Evolutionary conservation across 345 rosid genomes (phyloP).

Genomic region (Noccaea caerulescens): DNA sequence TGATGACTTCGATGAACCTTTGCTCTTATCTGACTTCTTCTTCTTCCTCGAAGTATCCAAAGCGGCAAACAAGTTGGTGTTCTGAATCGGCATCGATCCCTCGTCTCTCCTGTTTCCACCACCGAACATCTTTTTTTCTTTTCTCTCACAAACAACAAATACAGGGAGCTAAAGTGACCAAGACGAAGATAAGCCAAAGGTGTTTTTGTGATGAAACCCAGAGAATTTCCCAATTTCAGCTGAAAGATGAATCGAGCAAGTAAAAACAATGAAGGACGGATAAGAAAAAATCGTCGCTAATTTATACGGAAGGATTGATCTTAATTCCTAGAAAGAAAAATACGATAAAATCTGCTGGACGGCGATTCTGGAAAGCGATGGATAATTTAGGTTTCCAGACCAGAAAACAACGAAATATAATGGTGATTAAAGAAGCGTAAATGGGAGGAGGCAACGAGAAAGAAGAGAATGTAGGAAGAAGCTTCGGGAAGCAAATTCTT

Average conservation of each 20-base stretch:
- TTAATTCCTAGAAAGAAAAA: neutral
- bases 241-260: conserved; percentile 18
- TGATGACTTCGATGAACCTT: conserved; percentile 45
- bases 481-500: conserved; percentile 10
- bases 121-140: conserved; percentile 50
- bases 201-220: neutral
- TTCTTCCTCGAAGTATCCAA: conserved; percentile 57
- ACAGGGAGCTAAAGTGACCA: neutral
- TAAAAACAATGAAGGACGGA: neutral
- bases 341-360: conserved; percentile 18
- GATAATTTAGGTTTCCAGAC: conserved; percentile 28
- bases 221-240: conserved; percentile 26
- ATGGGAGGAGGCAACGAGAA: neutral
- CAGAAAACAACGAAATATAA: neutral
- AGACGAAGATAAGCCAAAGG: conserved; percentile 2
- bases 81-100: conserved; percentile 59
- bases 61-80: conserved; percentile 66
- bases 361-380: conserved; percentile 33
- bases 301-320: neutral
- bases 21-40: conserved; percentile 48
- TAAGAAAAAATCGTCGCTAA: neutral
- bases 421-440: neutral
- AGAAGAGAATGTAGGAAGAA: conserved; percentile 13
- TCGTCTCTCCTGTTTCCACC: conserved; percentile 60
- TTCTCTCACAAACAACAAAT: conserved; percentile 13